phyloP scores from a whole-genome alignment of 768 basidiomycete species.

The Melanogaster broomeanus region DNA sequence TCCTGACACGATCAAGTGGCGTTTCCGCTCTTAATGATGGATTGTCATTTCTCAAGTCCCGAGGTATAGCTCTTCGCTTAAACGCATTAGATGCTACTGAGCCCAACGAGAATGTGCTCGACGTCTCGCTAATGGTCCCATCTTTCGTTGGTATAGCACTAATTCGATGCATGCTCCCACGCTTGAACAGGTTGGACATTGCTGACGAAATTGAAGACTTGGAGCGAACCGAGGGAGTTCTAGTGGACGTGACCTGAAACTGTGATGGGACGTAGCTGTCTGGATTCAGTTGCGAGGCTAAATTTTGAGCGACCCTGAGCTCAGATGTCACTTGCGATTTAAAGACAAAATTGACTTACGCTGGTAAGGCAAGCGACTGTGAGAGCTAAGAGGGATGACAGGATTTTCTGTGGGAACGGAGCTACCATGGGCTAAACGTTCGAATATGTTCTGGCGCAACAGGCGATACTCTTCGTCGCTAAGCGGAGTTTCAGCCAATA shows the following conservation, averaged over 20 bases:
- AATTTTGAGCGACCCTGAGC: slow-evolving; percentile 7
- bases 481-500: slow-evolving; percentile 6
- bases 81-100: slow-evolving; percentile 36
- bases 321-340: not conserved
- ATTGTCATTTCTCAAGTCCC: slow-evolving; percentile 34
- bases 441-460: slow-evolving; percentile 81
- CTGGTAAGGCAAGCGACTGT: slow-evolving; percentile 27
- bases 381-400: slow-evolving; percentile 54
- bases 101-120: slow-evolving; percentile 39
- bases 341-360: slow-evolving; percentile 1
- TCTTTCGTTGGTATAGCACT: slow-evolving; percentile 42
- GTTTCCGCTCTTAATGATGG: slow-evolving; percentile 30
- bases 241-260: slow-evolving; percentile 35
- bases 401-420: slow-evolving; percentile 62
- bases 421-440: slow-evolving; percentile 65
- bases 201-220: slow-evolving; percentile 53
- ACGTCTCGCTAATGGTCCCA: slow-evolving; percentile 43
- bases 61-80: slow-evolving; percentile 48
- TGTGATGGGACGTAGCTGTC: slow-evolving; percentile 26
- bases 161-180: slow-evolving; percentile 40
- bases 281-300: slow-evolving; percentile 20
- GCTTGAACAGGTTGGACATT: slow-evolving; percentile 52
- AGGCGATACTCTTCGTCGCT: slow-evolving; percentile 88
- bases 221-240: slow-evolving; percentile 55
- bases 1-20: slow-evolving; percentile 41